Evolutionary conservation across 441 rosid species (phyloP).

Genomic region (Populus trichocarpa): DNA sequence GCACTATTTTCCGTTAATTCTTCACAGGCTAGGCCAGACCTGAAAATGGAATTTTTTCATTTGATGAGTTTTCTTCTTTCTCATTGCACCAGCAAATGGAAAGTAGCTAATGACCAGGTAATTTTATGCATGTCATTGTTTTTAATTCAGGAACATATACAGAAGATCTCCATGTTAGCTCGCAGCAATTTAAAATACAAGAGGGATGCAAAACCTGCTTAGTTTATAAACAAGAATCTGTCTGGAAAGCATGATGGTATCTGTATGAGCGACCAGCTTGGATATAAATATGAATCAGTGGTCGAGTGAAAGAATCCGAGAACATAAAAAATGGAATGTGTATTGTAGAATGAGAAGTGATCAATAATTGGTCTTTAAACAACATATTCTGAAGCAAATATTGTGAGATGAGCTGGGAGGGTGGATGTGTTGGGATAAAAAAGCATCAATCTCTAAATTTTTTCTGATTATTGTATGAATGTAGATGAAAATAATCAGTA

Average conservation of each 20-base stretch:
- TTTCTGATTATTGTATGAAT: neutral
- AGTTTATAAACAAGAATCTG: neutral
- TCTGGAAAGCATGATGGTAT: neutral
- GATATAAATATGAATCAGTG: neutral
- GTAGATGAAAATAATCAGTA: neutral
- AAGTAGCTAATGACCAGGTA: constrained; percentile 64
- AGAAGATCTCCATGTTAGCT: neutral
- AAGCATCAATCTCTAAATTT: neutral
- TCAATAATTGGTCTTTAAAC: neutral
- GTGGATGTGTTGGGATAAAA: neutral
- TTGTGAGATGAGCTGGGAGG: neutral
- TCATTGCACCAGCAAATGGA: constrained; percentile 76
- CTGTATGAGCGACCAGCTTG: neutral
- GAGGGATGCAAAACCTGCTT: neutral
- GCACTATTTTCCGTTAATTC: constrained; percentile 11
- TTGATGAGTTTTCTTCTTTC: constrained; percentile 77
- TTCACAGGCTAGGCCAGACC: constrained; percentile 68
- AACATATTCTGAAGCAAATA: neutral
- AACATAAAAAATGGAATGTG: neutral
- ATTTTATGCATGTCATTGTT: constrained; percentile 3
- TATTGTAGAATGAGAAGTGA: neutral
- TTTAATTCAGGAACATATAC: neutral
- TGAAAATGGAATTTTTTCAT: constrained; percentile 80
- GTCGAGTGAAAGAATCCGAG: neutral
- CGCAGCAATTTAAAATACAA: neutral